Evolutionary conservation across 179 eudicot species (phyloP).

Genomic region (Carnegiea gigantea): DNA sequence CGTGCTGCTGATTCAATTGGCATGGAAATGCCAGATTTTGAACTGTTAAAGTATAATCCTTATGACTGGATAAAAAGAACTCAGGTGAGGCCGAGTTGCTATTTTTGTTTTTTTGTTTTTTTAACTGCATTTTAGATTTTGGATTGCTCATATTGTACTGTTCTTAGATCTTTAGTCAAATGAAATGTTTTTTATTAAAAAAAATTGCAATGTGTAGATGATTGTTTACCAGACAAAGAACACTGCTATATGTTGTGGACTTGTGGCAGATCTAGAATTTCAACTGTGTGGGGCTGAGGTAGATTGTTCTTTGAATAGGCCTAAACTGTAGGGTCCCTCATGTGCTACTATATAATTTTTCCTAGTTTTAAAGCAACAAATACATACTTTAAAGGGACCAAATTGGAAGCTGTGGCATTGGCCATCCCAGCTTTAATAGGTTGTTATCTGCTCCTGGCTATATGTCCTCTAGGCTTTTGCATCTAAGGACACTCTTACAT

Average conservation of each 20-base stretch:
- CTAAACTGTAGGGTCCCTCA: background rate
- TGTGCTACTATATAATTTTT: background rate
- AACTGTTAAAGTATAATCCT: constrained; percentile 64
- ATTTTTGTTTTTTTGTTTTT: background rate
- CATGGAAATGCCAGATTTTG: constrained; percentile 64
- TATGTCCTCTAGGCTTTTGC: background rate
- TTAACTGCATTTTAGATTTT: constrained; percentile 2
- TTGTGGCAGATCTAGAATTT: background rate
- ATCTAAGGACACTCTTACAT: background rate
- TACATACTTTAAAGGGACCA: no score
- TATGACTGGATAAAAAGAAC: constrained; percentile 83
- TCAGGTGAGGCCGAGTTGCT: constrained; percentile 75
- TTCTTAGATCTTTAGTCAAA: background rate
- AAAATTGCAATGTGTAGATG: background rate
- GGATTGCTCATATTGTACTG: background rate
- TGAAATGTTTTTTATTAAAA: no score
- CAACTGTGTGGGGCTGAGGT: background rate
- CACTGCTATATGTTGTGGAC: background rate
- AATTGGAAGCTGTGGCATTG: background rate
- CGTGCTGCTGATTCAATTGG: constrained; percentile 83
- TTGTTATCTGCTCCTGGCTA: background rate
- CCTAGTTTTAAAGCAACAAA: no score
- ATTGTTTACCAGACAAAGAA: background rate
- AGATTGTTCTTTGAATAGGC: background rate
- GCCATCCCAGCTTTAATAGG: background rate